Percentiles rank a stretch among this genome's conserved stretches.
These are phyloP conservation scores for Globisporangium camurandrum DNA, from an alignment of 352 stramenopile genomes.

Conservation along the genomic window DNA sequence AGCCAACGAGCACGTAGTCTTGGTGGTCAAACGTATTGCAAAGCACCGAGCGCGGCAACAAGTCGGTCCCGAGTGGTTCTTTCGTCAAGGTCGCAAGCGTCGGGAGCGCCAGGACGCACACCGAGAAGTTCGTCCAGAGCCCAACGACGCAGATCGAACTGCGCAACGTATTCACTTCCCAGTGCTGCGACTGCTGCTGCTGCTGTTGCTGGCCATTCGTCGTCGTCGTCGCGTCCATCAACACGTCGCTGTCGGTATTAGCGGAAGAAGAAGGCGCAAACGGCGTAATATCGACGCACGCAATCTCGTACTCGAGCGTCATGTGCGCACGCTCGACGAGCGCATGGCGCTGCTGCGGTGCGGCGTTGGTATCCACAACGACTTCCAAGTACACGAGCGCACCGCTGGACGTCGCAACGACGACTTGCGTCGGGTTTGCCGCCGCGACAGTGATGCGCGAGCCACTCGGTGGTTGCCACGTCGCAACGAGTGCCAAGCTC, in stretches of 20 bases:
- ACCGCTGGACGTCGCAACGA: constrained; percentile 88
- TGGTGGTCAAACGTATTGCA: constrained; percentile 81
- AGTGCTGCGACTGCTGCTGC: constrained; percentile 23
- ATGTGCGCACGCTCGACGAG: constrained; percentile 57
- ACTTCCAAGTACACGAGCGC: constrained; percentile 88
- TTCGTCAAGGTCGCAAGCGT: constrained; percentile 60
- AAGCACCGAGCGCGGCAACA: constrained; percentile 85
- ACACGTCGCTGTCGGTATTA: constrained; percentile 27
- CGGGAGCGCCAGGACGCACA: constrained; percentile 82
- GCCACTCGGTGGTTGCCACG: constrained; percentile 63
- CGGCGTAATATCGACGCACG: constrained; percentile 88
- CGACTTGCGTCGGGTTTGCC: constrained; percentile 88
- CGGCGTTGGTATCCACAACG: too few relatives aligned
- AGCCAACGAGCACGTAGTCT: constrained; percentile 92
- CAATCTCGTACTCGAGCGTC: constrained; percentile 92
- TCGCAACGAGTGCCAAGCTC: constrained; percentile 50
- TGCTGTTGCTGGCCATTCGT: too few relatives aligned
- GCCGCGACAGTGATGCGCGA: constrained; percentile 77
- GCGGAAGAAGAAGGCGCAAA: constrained; percentile 16
- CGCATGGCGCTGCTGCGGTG: constrained; percentile 29
- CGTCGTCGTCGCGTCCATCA: too few relatives aligned
- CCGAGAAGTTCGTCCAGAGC: constrained; percentile 91
- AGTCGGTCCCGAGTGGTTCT: constrained; percentile 65
- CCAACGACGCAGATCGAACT: constrained; percentile 77
- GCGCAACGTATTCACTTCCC: constrained; percentile 42